Base-by-base conservation (phyloP, 768 basidiomycete species). In the Lentinula boryana region DNA sequence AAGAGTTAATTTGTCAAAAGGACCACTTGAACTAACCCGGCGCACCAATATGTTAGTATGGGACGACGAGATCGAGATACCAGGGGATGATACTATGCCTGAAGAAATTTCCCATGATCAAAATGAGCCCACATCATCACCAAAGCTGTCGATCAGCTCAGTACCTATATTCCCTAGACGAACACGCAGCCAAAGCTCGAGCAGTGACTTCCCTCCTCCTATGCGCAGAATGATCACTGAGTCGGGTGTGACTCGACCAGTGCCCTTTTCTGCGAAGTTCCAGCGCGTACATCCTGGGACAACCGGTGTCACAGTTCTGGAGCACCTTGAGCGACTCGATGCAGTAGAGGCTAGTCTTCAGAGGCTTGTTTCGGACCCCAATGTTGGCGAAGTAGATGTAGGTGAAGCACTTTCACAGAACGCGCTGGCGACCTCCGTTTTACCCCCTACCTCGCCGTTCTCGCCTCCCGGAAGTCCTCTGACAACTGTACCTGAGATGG, bases 1-100 rank as follows among this genome's bases (percentile, higher is more conserved):
- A n/a, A 49, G 13, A 44, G 32, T n/a, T 18, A 36, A 36, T 4
- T n/a, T 18, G n/a, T 49, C 13, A n/a, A 12, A 62, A 92, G 92
- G 93, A n/a, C 93, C 94, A 3, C 77, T 96, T 64, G 94, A 96
- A 67, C 76, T 96, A 32, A 95, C 93, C 3, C 81, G 93, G n/a
- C 78, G 93, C 57, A 82, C 81, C 60, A 93, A 85, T 70, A 85
- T 88, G 7, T 80, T 91, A 27, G 88, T 96, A 13, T 92, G 89
- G 87, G 88, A 92, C 63, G 94, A 95, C 57, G 88, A 91, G 65
- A 72, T 89, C n/a, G 89, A 91, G 69, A 71, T 91, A 18, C 72
- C 81, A 46, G 87, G 87, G 62, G 87, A 88, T 62, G 40, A 64
- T 12, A 36, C 68, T 67, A 71, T 68, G 41, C 65, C 74, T 7